Conservation (phyloP, 352 stramenopile species). For the Phytophthora europaea region DNA sequence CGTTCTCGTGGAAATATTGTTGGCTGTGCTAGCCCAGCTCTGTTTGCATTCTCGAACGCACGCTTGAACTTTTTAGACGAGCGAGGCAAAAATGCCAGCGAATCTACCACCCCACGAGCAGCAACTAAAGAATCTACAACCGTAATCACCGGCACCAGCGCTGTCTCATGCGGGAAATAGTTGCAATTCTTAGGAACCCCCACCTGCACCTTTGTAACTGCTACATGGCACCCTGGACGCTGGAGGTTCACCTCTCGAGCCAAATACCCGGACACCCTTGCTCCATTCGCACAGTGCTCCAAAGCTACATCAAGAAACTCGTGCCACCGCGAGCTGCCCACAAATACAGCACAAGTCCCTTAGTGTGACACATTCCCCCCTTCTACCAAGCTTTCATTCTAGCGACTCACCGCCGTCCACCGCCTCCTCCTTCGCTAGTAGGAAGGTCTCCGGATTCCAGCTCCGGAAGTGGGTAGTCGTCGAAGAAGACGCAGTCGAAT, state of each 20-base stretch:
- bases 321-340: conserved; percentile 69
- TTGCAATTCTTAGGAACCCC: conserved; percentile 54
- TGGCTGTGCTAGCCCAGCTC: neutral
- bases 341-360: conserved; percentile 14
- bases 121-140: conserved; percentile 48
- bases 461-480: conserved; percentile 83
- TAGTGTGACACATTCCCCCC: neutral
- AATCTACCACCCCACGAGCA: neutral
- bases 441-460: conserved; percentile 20
- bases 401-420: conserved; percentile 22
- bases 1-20: conserved; percentile 18
- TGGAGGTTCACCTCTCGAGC: conserved; percentile 59
- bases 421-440: neutral
- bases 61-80: conserved; percentile 35
- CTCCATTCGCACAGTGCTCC: conserved; percentile 54
- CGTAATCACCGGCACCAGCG: conserved; percentile 74
- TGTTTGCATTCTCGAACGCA: conserved; percentile 31
- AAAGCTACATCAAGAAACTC: conserved; percentile 73
- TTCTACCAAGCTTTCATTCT: neutral
- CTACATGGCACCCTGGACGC: conserved; percentile 52
- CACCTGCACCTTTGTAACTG: conserved; percentile 45
- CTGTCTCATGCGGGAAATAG: conserved; percentile 73
- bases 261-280: conserved; percentile 75
- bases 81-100: conserved; percentile 9
- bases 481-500: conserved; percentile 88